These are phyloP conservation scores for Gliomastix tumulicola DNA, from an alignment of 2,329 filamentous ascomycete genomes.

Conservation along the genomic window DNA sequence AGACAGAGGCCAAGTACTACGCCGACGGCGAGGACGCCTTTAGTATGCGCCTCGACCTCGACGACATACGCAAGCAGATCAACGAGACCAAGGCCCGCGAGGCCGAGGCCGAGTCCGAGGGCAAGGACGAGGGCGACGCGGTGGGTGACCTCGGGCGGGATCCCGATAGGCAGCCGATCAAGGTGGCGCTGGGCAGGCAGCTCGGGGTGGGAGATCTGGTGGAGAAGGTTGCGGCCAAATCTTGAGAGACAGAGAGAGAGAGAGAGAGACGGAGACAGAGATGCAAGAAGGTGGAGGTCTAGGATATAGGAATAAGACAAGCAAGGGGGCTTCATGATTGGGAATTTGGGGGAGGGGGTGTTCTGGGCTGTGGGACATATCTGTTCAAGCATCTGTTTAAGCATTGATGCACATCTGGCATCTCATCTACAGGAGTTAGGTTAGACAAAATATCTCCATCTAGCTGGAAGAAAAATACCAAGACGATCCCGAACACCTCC, in stretches of 20 bases:
- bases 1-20: constrained; percentile 86
- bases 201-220: constrained; percentile 75
- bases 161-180: constrained; percentile 62
- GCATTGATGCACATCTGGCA: no score
- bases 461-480: no score
- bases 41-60: constrained; percentile 84
- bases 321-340: not conserved
- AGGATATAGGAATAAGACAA: no score
- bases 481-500: no score
- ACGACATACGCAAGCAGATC: constrained; percentile 45
- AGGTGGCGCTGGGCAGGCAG: constrained; percentile 76
- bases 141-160: constrained; percentile 59
- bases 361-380: no score
- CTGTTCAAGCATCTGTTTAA: no score
- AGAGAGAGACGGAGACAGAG: constrained; percentile 1
- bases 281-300: not conserved
- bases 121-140: constrained; percentile 59
- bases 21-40: constrained; percentile 96
- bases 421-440: no score
- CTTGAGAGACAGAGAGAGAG: constrained; percentile 6
- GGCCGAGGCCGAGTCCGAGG: constrained; percentile 16
- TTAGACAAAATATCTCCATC: no score
- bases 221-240: constrained; percentile 56
- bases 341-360: no score
- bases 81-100: constrained; percentile 34